Conservation (phyloP, 2,329 filamentous ascomycete species). For the Ophiobolus disseminans region DNA sequence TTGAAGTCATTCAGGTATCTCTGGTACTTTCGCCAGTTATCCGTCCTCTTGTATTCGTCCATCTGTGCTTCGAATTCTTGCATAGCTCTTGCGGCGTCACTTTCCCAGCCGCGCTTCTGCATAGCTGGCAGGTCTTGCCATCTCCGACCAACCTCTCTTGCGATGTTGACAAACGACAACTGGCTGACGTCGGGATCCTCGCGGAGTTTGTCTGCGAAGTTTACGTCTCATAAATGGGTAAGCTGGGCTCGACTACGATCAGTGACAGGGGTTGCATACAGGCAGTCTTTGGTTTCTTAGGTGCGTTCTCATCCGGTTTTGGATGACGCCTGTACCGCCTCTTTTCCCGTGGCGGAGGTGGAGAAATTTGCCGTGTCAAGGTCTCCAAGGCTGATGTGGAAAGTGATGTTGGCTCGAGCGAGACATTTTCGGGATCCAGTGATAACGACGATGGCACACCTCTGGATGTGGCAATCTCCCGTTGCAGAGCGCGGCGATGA, state of each 20-base stretch:
- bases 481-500: constrained; percentile 48
- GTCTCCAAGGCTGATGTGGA: constrained; percentile 41
- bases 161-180: constrained; percentile 50
- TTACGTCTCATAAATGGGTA: constrained; percentile 43
- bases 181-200: constrained; percentile 43
- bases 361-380: constrained; percentile 30
- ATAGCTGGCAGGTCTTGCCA: constrained; percentile 48
- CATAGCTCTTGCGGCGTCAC: constrained; percentile 47
- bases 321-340: constrained; percentile 49
- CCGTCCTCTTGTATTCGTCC: constrained; percentile 50
- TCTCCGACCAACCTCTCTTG: constrained; percentile 46
- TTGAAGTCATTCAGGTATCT: constrained; percentile 46
- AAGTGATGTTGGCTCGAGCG: constrained; percentile 29
- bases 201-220: constrained; percentile 50
- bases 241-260: neutral
- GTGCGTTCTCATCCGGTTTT: constrained; percentile 45
- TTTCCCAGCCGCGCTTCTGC: constrained; percentile 48
- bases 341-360: constrained; percentile 40
- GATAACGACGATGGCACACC: constrained; percentile 37
- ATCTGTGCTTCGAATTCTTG: constrained; percentile 49
- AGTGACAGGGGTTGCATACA: constrained; percentile 31
- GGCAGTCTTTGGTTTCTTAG: constrained; percentile 51
- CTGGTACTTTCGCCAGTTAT: constrained; percentile 47
- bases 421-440: constrained; percentile 29
- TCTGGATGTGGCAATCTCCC: constrained; percentile 49